Evolutionary conservation across 257 asterid species (phyloP), one percentile per base, ranked within the genome.

Genomic region (Solanum etuberosum): DNA sequence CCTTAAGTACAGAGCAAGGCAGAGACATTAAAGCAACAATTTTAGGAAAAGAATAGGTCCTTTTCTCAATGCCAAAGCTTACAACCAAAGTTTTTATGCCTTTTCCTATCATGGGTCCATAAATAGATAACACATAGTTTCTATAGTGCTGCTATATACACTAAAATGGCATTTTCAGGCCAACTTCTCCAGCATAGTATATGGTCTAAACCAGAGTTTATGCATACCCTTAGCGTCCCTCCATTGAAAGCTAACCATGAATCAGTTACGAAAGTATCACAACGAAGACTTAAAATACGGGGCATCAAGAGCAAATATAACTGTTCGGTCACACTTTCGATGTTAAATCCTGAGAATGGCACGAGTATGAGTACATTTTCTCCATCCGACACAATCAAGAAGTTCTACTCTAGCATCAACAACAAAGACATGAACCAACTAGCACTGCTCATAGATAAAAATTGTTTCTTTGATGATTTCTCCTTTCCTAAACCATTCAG

Each of bases 391-490:
- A 89, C 91, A 23, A 89, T 95, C 81, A 85, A 46, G 91, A 91
- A 74, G 88, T 95, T 95, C 85, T 95, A 94, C 90, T 29, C 90
- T 18, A 88, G 92, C 82, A 95, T 93, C 87, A 95, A 95, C 6
- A 91, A 87, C 48, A 94, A 94, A 91, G 91, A 92, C 89, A 77
- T 91, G 86, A 90, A 83, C 43, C 87, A 86, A 48, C 91, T 95
- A 65, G 89, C 89, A 21, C 51, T 63, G 57, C 91, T 92, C 73
- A 86, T 96, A 86, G 90, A 94, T 37, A 90, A 92, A 51, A 96
- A 95, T 74, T 96, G 98, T 81, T 59, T 90, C 85, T 91, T 90
- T 29, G 94, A 93, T 72, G 98, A 96, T 87, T 91, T 85, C 91
- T 89, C 96, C 51, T 95, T 91, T 42, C 89, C 91, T 78, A 83